Evolutionary conservation across 345 rosid species (phyloP).

Genomic region (Euphorbia pulcherrima): DNA sequence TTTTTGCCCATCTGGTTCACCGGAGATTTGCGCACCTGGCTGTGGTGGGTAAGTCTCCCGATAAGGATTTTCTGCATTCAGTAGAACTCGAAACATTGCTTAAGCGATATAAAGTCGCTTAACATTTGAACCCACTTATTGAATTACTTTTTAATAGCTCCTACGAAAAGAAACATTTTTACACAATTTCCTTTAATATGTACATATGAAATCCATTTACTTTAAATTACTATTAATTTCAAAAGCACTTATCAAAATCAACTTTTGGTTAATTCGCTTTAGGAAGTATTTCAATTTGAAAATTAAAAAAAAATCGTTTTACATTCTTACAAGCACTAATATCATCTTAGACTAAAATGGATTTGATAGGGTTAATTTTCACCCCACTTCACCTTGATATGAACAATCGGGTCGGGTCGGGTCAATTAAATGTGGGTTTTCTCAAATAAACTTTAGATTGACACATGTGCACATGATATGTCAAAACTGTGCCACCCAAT

Average conservation of each 20-base stretch:
- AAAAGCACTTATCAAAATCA: background rate
- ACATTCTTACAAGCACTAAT: background rate
- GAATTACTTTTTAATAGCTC: no score
- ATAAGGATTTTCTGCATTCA: no score
- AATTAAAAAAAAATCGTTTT: background rate
- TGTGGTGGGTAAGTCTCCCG: no score
- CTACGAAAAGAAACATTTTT: no score
- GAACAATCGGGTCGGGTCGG: background rate
- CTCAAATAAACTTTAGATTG: background rate
- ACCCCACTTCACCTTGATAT: background rate
- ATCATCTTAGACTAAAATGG: background rate
- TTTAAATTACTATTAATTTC: background rate
- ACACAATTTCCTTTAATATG: no score
- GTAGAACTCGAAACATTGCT: no score
- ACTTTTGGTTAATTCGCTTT: background rate
- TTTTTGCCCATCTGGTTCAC: no score
- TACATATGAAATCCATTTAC: background rate
- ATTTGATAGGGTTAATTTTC: background rate
- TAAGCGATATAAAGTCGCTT: no score
- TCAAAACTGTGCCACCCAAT: conserved; percentile 7
- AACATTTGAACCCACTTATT: no score
- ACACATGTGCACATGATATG: conserved; percentile 12
- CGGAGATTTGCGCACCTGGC: no score
- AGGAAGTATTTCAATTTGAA: background rate
- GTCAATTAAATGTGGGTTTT: background rate